Base-by-base conservation (phyloP, 2,329 filamentous ascomycete genomes). In the Colletotrichum falcatum region DNA sequence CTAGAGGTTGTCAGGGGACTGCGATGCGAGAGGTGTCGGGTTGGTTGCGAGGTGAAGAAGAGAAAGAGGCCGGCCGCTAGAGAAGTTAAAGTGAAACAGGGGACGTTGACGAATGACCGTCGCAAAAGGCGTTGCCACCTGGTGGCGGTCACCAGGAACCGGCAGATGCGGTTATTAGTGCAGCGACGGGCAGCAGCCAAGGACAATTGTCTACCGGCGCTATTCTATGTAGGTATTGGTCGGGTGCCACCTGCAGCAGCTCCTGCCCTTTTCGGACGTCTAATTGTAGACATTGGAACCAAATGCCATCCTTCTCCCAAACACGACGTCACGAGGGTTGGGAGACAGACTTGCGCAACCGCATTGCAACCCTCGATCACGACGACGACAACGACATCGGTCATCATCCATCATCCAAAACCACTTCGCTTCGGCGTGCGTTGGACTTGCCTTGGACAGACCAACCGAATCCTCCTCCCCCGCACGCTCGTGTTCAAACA, bases 71-170 rank as follows among this genome's bases (percentile, higher is more conserved):
- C 11, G 30, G 46, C 28, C 39, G 61, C 54, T 51, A n/a, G 28
- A 20, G 39, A 42, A 23, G 62, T 44, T 39, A 42, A 44, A 56
- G 66, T 70, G 66, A 70, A 70, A 70, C 66, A 56, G 7, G 6
- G 4, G 9, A 60, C 30, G 62, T 55, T 42, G 62, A 28, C 66
- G 66, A 70, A 70, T 70, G 66, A 70, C 55, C 3, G 16, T 28
- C 55, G 59, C 48, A 30, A 49, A 39, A 48, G 48, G 26, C 62
- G 23, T 55, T 26, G 39, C 53, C 62, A 56, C 39, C 39, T 61
- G 62, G 62, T 65, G 62, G 62, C 55, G 55, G 66, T 70, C 62
- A 60, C 61, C 33, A 39, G 66, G 39, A 18, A 28, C 53, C 56
- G 37, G 26, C 64, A 66, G 56, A 59, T 35, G 44, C n/a, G n/a